Base-by-base conservation (phyloP, 352 stramenopile species). In the Phytopythium mirpurense region DNA sequence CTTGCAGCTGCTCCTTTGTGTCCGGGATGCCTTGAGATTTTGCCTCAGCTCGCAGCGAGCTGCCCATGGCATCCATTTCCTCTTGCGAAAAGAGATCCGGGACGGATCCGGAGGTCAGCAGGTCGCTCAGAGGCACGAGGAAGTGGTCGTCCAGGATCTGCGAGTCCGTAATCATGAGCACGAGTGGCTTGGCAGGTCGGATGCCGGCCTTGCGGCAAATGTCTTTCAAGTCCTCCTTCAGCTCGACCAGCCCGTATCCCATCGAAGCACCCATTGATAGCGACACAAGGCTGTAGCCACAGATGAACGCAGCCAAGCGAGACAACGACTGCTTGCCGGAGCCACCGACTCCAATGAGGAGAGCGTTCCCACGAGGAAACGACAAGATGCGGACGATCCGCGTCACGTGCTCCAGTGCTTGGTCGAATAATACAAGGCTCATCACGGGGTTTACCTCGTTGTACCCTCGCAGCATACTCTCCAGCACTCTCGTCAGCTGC, bases 381-480 rank as follows among this genome's bases (percentile, higher is more conserved):
- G 75, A 67, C 24, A 97, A 45, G 31, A 97, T 89, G 9, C 90
- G 70, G 38, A 88, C 79, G 35, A 97, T 97, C 40, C 90, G 74
- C 5, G 83, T 77, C 15, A 97, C 68, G 47, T 97, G 89, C 40
- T 95, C 76, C 55, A 97, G 72, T 3, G 90, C 90, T 59, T 96
- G 82, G 16, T 97, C 88, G 61, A 97, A 97, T 0, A 97, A 58
- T 35, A 97, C 89, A 10, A 97, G 65, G 54, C 93, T 81, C 86
- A 97, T 96, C 8, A 98, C 93, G 0, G 92, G 82, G 60, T 97
- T 86, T 5, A 67, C 81, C 51, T 98, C 90, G 54, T 98, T 98
- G 70, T 97, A 97, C 14, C 83, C 67, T 12, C 62, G 59, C 3
- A 96, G 64, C 42, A 88, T 87, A 5, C 57, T 60, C 42, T 96